phyloP scores from a whole-genome alignment of 2,329 filamentous ascomycete species.

The Epichloe baconii region DNA sequence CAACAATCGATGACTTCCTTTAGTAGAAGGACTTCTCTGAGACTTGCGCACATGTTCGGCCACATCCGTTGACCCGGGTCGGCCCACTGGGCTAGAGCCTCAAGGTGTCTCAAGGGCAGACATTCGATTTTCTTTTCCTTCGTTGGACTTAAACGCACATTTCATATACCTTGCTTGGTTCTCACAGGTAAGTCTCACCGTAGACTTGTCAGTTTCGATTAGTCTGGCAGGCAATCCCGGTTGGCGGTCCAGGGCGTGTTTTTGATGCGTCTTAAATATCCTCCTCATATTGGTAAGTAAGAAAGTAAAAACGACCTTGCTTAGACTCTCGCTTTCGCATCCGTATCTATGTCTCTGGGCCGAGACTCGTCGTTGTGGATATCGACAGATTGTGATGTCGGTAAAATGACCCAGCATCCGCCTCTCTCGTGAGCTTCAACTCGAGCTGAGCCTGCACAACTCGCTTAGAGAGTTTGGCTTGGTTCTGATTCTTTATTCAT shows the following conservation, averaged over 20 bases:
- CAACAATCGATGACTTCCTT: not conserved
- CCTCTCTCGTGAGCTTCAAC: not conserved
- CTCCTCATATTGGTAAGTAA: not conserved
- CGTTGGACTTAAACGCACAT: not conserved
- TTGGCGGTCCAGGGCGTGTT: not conserved
- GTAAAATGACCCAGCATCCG: not conserved
- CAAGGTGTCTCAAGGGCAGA: too few species aligned
- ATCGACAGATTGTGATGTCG: not conserved
- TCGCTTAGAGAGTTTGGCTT: too few species aligned
- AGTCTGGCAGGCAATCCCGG: not conserved
- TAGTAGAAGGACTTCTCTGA: too few species aligned
- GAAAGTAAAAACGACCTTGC: not conserved
- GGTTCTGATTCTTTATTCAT: not conserved
- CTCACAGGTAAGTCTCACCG: not conserved
- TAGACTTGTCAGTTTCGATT: too few species aligned
- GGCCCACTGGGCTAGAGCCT: too few species aligned
- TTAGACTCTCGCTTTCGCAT: not conserved
- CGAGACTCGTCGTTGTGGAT: too few species aligned
- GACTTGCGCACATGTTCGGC: too few species aligned
- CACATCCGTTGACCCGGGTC: too few species aligned
- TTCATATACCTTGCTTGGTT: not conserved
- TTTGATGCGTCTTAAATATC: not conserved
- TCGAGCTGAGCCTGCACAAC: not conserved
- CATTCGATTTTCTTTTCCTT: not conserved
- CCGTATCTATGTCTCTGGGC: not conserved